A percentile compares a stretch with the other conserved stretches of the same genome.
phyloP scores from a whole-genome alignment of 352 stramenopile genomes.

The Blastocystis sp. region DNA sequence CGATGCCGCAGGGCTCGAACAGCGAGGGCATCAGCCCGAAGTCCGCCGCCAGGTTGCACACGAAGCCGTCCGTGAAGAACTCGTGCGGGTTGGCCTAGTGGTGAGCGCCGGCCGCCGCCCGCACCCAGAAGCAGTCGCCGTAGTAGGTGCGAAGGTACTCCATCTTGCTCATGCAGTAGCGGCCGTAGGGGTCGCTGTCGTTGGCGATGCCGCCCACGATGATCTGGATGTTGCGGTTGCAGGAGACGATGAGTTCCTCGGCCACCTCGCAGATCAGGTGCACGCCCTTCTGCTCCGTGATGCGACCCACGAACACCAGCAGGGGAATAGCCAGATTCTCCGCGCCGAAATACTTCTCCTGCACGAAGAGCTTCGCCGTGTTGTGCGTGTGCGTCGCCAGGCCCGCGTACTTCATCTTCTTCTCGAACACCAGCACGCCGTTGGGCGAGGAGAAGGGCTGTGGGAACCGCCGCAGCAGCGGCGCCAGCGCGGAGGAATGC shows the following conservation, averaged over 20 bases:
- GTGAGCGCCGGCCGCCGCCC: background rate
- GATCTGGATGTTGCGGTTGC: slow-evolving; percentile 70
- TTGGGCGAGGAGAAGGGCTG: slow-evolving; percentile 71
- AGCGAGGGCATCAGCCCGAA: slow-evolving; percentile 72
- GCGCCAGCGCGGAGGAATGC: slow-evolving; percentile 58
- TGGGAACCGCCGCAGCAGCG: slow-evolving; percentile 64
- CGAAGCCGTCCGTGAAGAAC: slow-evolving; percentile 72
- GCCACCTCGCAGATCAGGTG: slow-evolving; percentile 70
- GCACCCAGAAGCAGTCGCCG: slow-evolving; percentile 70
- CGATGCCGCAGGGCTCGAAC: slow-evolving; percentile 72
- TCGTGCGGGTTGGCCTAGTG: slow-evolving; percentile 68
- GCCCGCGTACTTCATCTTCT: slow-evolving; percentile 20
- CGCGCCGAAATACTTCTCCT: slow-evolving; percentile 71
- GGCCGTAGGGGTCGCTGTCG: slow-evolving; percentile 70
- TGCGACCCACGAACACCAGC: slow-evolving; percentile 70
- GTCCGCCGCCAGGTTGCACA: slow-evolving; percentile 71
- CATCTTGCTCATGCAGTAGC: slow-evolving; percentile 70
- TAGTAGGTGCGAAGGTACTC: slow-evolving; percentile 68
- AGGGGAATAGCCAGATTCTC: slow-evolving; percentile 69
- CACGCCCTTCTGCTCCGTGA: slow-evolving; percentile 72
- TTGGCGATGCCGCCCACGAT: slow-evolving; percentile 71
- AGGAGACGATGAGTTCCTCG: slow-evolving; percentile 64
- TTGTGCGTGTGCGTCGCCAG: slow-evolving; percentile 67
- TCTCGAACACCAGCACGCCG: slow-evolving; percentile 67
- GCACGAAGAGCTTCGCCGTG: slow-evolving; percentile 69